Evolutionary conservation across 2,329 filamentous ascomycete species (phyloP), one percentile per base, ranked within the genome.

Genomic region (Cadophora gregata): DNA sequence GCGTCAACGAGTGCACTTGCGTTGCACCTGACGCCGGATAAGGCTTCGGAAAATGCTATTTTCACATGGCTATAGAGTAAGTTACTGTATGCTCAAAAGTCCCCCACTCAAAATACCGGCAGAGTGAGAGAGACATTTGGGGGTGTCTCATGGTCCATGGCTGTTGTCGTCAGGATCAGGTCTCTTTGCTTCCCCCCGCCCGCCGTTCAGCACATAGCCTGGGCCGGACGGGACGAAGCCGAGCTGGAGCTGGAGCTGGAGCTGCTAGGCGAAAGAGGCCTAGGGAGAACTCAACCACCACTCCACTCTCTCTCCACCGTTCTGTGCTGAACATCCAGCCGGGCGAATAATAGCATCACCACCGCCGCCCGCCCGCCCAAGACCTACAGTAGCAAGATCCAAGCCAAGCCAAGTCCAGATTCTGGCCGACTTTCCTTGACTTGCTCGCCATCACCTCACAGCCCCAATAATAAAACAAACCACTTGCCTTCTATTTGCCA

Each of bases 211-310:
- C 42, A 47, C 42, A 21, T 21, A 47, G 21, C 5, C 14, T 47
- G 25, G 50, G 50, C 27, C 50, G 24, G 48, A 51, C 48, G 48
- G 48, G 47, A 27, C 47, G 48, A 51, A 51, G 25, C 48, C 48
- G 25, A 50, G 42, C 42, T 47, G n/a, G n/a, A n/a, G n/a, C n/a
- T n/a, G n/a, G n/a, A n/a, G n/a, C n/a, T n/a, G n/a, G 45, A 51
- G 48, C 48, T 51, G 12, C 25, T 56, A 36, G 31, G n/a, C 53
- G 29, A 24, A 56, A 36, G 8, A n/a, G 53, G 31, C 9, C 16
- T 33, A 36, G 27, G 53, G 29, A 9, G 29, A 56, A 55, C 16
- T 55, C 51, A 56, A 56, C 53, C 29, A 56, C 29, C 29, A 56
- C 31, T 16, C 53, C 36, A 9, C 10, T 42, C 38, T 24, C 19